Percentiles rank a stretch among this genome's conserved stretches.
These are phyloP conservation scores for Casaregolazyma lundiana DNA, from an alignment of 1,139 yeast genomes.

Conservation along the genomic window DNA sequence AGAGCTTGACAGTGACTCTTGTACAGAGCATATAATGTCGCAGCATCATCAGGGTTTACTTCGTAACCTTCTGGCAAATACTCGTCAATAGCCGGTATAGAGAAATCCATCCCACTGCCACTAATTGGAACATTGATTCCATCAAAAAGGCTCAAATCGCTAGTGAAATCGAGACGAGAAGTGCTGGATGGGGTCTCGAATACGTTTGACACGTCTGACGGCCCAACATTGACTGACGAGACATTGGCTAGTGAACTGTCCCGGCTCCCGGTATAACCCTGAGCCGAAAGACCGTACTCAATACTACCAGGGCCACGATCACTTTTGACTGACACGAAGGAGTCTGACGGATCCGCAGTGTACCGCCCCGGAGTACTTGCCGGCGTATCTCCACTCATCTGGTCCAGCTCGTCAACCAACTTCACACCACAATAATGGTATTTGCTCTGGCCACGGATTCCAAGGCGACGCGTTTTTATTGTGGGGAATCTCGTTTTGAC, in stretches of 20 bases:
- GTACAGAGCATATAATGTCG: slow-evolving; percentile 57
- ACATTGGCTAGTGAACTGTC: neutral
- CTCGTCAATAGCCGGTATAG: slow-evolving; percentile 50
- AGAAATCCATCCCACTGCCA: slow-evolving; percentile 30
- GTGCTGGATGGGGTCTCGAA: slow-evolving; percentile 7
- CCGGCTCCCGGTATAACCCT: slow-evolving; percentile 9
- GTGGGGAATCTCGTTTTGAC: slow-evolving; percentile 71
- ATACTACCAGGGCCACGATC: neutral
- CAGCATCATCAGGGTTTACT: slow-evolving; percentile 51
- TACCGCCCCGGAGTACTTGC: slow-evolving; percentile 27
- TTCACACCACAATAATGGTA: slow-evolving; percentile 88
- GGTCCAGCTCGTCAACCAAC: slow-evolving; percentile 47
- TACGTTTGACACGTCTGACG: slow-evolving; percentile 4
- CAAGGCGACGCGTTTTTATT: slow-evolving; percentile 76
- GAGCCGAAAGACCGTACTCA: slow-evolving; percentile 2
- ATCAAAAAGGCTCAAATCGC: slow-evolving; percentile 7
- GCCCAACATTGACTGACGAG: neutral
- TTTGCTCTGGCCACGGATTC: slow-evolving; percentile 83
- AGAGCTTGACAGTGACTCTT: slow-evolving; percentile 58
- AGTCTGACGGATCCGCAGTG: slow-evolving; percentile 22
- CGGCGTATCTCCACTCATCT: slow-evolving; percentile 28
- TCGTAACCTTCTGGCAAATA: slow-evolving; percentile 31
- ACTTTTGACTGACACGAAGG: slow-evolving; percentile 9
- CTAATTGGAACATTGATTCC: slow-evolving; percentile 13
- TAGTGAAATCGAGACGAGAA: slow-evolving; percentile 4